Evolutionary conservation across 495 filamentous ascomycete species (phyloP), one percentile per base, ranked within the genome.

Genomic region (Penicillium cinerascens): DNA sequence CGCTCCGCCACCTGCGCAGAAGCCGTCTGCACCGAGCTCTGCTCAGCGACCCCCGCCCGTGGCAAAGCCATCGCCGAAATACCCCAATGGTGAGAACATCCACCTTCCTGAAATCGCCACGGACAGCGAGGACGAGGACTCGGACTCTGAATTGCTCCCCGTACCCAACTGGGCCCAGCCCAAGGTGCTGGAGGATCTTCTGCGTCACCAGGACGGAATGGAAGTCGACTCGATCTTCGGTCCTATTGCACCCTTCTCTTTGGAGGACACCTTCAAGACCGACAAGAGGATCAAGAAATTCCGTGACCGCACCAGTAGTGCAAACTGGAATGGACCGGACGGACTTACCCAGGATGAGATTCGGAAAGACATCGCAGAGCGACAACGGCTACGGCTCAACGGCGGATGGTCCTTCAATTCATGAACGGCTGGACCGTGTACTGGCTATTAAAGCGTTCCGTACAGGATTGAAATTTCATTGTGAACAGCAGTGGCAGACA

Each of bases 241-340:
- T 1, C 87, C 89, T 2, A 87, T 93, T 42, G 85, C 79, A 11
- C 87, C 87, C 29, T 80, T 97, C 62, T 85, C 88, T 54, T 88
- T 99, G 80, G 93, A 99, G 63, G 91, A 97, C 59, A 89, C 96
- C 40, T 99, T 99, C 74, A 86, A 81, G 63, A 80, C 83, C 52
- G 88, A 85, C 65, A 88, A 88, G 64, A 78, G 87, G 54, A 82
- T 86, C 68, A 86, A 88, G 70, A 86, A 87, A 66, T 97, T 95
- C 75, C 79, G 95, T 21, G 84, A 86, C 23, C 76, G 93, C 20
- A 96, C 91, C 27, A 93, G 88, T 56, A 95, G 90, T 66, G 95
- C 93, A 7, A 93, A 95, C 68, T 99, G 93, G 93, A 69, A 70
- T 15, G 85, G 87, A 11, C 69, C 83, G n/a, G 93, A 99, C 73